phyloP scores from a whole-genome alignment of 2,329 filamentous ascomycete genomes.

The Xylogone sp. region DNA sequence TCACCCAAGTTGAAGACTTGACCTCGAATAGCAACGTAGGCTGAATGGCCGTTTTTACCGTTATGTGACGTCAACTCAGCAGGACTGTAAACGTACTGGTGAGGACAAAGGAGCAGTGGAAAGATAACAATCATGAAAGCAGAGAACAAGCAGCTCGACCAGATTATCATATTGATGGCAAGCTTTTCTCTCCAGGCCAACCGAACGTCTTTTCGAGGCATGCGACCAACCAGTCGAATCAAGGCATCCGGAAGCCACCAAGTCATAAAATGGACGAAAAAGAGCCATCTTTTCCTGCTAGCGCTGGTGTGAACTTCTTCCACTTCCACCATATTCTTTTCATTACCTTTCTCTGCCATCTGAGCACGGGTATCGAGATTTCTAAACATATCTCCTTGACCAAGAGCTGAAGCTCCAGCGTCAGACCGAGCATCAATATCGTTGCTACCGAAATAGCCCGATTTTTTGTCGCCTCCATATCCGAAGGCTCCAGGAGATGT shows the following conservation, averaged over 20 bases:
- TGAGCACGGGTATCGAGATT: slow-evolving; percentile 91
- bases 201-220: slow-evolving; percentile 88
- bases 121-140: slow-evolving; percentile 91
- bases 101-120: slow-evolving; percentile 84
- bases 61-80: slow-evolving; percentile 71
- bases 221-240: slow-evolving; percentile 72
- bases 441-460: slow-evolving; percentile 74
- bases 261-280: slow-evolving; percentile 77
- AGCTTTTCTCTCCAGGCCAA: slow-evolving; percentile 96
- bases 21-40: slow-evolving; percentile 82
- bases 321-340: slow-evolving; percentile 85
- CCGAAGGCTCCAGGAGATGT: slow-evolving; percentile 55
- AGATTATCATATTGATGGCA: slow-evolving; percentile 97
- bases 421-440: slow-evolving; percentile 82
- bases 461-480: slow-evolving; percentile 70
- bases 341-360: slow-evolving; percentile 92
- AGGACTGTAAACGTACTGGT: slow-evolving; percentile 79
- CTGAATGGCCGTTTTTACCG: slow-evolving; percentile 59
- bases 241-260: slow-evolving; percentile 84
- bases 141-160: slow-evolving; percentile 73
- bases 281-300: slow-evolving; percentile 87
- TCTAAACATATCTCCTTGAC: slow-evolving; percentile 95
- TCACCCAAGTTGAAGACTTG: slow-evolving; percentile 78
- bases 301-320: slow-evolving; percentile 76
- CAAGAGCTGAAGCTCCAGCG: slow-evolving; percentile 85